These are phyloP conservation scores for Alternaria metachromatica DNA, from an alignment of 2,329 filamentous ascomycete genomes.

Conservation along the genomic window DNA sequence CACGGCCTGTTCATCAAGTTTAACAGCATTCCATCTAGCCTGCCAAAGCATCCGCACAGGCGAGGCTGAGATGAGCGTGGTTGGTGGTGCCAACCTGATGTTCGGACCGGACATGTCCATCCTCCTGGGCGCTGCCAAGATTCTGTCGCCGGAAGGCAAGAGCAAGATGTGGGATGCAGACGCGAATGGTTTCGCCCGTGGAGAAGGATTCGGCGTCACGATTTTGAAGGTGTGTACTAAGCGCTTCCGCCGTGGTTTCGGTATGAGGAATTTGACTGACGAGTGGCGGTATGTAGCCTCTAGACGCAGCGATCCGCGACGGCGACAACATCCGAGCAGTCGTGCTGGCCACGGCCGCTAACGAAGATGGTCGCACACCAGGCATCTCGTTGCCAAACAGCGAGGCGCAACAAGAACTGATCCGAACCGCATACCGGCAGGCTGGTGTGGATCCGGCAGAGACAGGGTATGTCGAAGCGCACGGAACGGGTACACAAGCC, in stretches of 20 bases:
- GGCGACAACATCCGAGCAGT: conserved; percentile 38
- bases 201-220: conserved; percentile 37
- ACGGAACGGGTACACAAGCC: conserved; percentile 61
- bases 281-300: neutral
- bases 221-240: conserved; percentile 29
- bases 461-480: conserved; percentile 40
- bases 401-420: conserved; percentile 53
- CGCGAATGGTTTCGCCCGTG: conserved; percentile 36
- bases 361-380: conserved; percentile 62
- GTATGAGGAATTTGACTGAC: neutral
- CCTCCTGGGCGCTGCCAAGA: conserved; percentile 3
- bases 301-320: conserved; percentile 32
- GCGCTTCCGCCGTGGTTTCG: neutral
- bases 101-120: conserved; percentile 19
- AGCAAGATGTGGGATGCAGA: conserved; percentile 40
- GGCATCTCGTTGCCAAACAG: conserved; percentile 65
- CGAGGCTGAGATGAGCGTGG: conserved; percentile 41
- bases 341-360: conserved; percentile 40
- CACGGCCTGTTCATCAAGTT: conserved; percentile 29
- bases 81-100: conserved; percentile 50
- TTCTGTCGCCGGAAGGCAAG: conserved; percentile 23
- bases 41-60: conserved; percentile 31
- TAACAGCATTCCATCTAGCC: conserved; percentile 24
- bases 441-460: conserved; percentile 31
- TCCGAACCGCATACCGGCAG: conserved; percentile 28